Base-by-base conservation (phyloP, 192 early-diverging fungal species). In the Coemansia sp. region DNA sequence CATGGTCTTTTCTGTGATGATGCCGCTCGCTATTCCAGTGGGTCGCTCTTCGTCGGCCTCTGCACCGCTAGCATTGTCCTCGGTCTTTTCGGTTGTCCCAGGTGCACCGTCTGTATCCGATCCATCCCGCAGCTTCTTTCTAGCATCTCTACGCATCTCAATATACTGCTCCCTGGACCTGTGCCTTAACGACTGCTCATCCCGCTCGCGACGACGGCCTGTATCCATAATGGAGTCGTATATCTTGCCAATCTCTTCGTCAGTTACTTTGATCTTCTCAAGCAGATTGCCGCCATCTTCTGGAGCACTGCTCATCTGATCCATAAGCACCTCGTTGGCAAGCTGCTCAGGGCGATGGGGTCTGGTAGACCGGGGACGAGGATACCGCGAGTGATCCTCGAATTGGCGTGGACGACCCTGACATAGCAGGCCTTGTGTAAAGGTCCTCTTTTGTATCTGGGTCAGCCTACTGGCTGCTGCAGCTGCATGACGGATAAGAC, bases 171-270 rank as follows among this genome's bases (percentile, higher is more conserved):
- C 60, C 1, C 73, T 68, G 0, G 72, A 63, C 32, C 51, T 73
- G 72, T 80, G 77, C 22, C 71, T 63, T 29, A 80, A 22, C 20
- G 77, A 80, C 66, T 75, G 77, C 29, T 71, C 64, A 56, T 80
- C 77, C 12, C 61, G 61, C 59, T 48, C 34, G 50, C 63, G 48
- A 10, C 77, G 77, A 31, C 65, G 61, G 2, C 36, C 57, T 0
- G 71, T 22, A 17, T 68, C 61, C 70, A 82, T 76, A 17, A 82
- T 67, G 29, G 79, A 73, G 40, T 76, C 64, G 56, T 70, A 82
- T 48, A 82, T 82, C 61, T 63, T 65, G 67, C 33, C 60, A 40
- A 82, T 62, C 20, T 82, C 79, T 16, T 76, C 65, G 52, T 82
- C 79, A 1, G 79, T 73, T 36, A 82, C 38, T 14, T 59, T 64